Base-by-base conservation (phyloP, 2,329 filamentous ascomycete genomes). In the Fusarium redolens region DNA sequence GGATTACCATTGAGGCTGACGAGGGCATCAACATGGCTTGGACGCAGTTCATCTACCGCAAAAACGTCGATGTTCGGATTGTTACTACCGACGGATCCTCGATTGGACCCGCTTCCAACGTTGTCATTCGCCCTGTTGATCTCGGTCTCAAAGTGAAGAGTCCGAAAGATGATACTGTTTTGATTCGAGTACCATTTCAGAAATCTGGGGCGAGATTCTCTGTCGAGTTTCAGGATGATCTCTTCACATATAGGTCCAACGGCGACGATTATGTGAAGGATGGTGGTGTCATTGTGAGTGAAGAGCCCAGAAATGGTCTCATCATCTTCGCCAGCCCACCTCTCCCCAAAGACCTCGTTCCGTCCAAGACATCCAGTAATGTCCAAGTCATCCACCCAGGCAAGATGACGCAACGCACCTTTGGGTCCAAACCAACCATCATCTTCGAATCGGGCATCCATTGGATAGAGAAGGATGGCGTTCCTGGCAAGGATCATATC, bases 121-220 rank as follows among this genome's bases (percentile, higher is more conserved):
- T 57, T 3, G 2, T 57, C 4, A 57, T 57, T 3, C 54, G 54
- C 0, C 54, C 54, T 5, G 5, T 15, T 0, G 54, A 57, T 14
- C 54, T 57, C 28, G 40, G 5, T 0, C 47, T 57, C 14, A 8
- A 0, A n/a, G 30, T 35, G 0, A 4, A 20, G 1, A 35, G 13
- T 2, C 18, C 10, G 6, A 17, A 35, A 9, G 1, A 44, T 28
- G 2, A 57, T 1, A n/a, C 22, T 1, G 13, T 57, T 5, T 10
- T 57, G 22, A 35, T 57, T 20, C 30, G 54, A 1, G 40, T 48
- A 0, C 54, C 40, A 13, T 48, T 7, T 10, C 17, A 28, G 3
- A 33, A 35, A 0, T 57, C 40, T 3, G 40, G 54, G 11, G 14
- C 40, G 0, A 57, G 54, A 28, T 57, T 57, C 18, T 57, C 54